Base-by-base conservation (phyloP, 148 eudicot genomes). In the Selenicereus undatus region DNA sequence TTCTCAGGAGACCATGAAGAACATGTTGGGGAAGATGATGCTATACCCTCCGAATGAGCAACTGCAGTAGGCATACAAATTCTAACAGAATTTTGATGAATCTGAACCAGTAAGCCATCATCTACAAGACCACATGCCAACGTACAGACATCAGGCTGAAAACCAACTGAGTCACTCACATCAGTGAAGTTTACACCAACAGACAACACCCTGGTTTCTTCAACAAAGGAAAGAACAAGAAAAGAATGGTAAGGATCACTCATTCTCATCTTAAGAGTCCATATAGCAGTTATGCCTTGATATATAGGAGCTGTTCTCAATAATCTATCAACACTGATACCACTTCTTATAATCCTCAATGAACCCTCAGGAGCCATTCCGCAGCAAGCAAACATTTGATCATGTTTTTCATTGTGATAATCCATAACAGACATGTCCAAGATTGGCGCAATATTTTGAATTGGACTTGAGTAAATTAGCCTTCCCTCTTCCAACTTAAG, bases 301-400 rank as follows among this genome's bases (percentile, higher is more conserved):
- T 95, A 95, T 83, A 88, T 85, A 35, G 97, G 90, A 84, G 97
- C 91, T 77, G 99, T 95, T 86, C 90, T 92, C 86, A 95, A 85
- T 81, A 95, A 88, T 79, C 92, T 91, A 68, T 95, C 99, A 76
- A 93, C 91, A 80, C 94, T 92, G 48, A 93, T 88, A 48, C 97
- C 99, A 88, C 91, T 95, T 81, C 97, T 85, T 66, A 95, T 93
- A 65, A 95, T 88, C 86, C 97, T 88, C 71, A 95, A 85, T 51
- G 99, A 93, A 36, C 99, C 99, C 85, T 95, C 99, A 56, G 97
- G 95, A 83, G 93, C 92, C 90, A 89, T 85, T 75, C 99, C 99
- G 83, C 94, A 95, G 84, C 99, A 93, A 74, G 99, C 97, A 93
- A 91, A 93, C 88, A 95, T 91, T 87, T 95, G 99, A 86, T 95